Conservation (phyloP, 1,284 basidiomycete species). For the Irpex sp. region DNA sequence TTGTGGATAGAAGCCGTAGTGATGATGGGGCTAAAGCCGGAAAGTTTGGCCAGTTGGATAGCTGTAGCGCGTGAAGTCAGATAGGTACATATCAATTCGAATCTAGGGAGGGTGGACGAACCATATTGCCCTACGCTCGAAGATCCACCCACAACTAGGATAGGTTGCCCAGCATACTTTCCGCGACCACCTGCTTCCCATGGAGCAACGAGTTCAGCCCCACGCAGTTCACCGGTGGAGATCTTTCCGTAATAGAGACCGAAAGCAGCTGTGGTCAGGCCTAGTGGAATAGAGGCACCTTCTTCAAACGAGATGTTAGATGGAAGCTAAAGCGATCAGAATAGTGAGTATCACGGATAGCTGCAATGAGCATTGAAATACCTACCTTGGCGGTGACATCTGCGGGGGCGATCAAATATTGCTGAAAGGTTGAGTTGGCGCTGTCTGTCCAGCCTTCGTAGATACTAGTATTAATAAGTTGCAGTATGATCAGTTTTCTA, state of each 20-base stretch:
- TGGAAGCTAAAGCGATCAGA: constrained; percentile 14
- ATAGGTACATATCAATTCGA: neutral
- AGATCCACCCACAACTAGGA: constrained; percentile 34
- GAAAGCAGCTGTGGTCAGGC: constrained; percentile 17
- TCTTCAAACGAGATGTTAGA: constrained; percentile 19
- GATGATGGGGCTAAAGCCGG: constrained; percentile 47
- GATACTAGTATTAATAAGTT: constrained; percentile 10
- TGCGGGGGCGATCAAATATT: constrained; percentile 18
- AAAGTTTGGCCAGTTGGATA: constrained; percentile 44
- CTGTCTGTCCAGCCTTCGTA: constrained; percentile 13
- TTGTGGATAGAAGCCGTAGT: constrained; percentile 44
- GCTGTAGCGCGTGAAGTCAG: constrained; percentile 15
- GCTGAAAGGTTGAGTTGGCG: constrained; percentile 19
- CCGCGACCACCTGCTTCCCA: constrained; percentile 21
- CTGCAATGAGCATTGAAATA: neutral
- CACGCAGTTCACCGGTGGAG: constrained; percentile 1
- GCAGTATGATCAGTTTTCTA: neutral
- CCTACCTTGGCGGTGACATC: constrained; percentile 17
- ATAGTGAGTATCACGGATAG: neutral
- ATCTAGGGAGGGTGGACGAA: constrained; percentile 4
- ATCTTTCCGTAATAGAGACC: constrained; percentile 9
- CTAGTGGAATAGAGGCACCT: constrained; percentile 19
- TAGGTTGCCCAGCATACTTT: constrained; percentile 26
- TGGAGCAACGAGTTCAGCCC: constrained; percentile 14
- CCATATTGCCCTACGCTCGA: constrained; percentile 34